Base-by-base conservation (phyloP, 371 early-diverging fungal species). In the Zychaea mexicana region DNA sequence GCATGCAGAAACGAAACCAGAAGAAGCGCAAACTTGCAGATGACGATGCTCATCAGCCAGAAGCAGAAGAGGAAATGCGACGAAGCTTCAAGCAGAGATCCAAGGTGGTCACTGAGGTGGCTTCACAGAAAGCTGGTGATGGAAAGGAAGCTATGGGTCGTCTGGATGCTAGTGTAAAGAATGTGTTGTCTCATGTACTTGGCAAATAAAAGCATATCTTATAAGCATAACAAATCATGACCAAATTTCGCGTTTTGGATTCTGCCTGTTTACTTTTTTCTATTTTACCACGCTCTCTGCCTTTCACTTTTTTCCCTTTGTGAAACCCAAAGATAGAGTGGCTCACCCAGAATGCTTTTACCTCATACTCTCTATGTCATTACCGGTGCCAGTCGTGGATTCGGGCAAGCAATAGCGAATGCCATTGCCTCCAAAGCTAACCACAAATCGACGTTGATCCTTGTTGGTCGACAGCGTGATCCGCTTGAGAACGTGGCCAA, bases 311-410 rank as follows among this genome's bases (percentile, higher is more conserved):
- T 45, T 28, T 6, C 1, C 9, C n/a, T 9, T 32, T 21, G 3
- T 22, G 42, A 5, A 49, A 49, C 4, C n/a, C n/a, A n/a, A n/a
- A n/a, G n/a, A n/a, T n/a, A n/a, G n/a, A n/a, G n/a, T n/a, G n/a
- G n/a, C n/a, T n/a, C n/a, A n/a, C n/a, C n/a, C n/a, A n/a, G n/a
- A n/a, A 49, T 49, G 49, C 13, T 49, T 6, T 49, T 49, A 24
- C 49, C 49, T 24, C 71, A 77, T 47, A 66, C 81, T 46, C 74
- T 91, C 6, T 79, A 84, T 56, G 74, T 92, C 59, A 81, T 96
- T 63, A 93, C 94, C 17, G 96, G 96, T 22, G 95, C 94, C 13
- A 88, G 88, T 67, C 82, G 90, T 22, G 95, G 94, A 0, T 93
- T 93, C 62, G 96, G 96, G 3, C 79, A 75, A 32, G 78, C 83